Conservation (phyloP, 2,329 filamentous ascomycete genomes). For the Xylaria hypoxylon region DNA sequence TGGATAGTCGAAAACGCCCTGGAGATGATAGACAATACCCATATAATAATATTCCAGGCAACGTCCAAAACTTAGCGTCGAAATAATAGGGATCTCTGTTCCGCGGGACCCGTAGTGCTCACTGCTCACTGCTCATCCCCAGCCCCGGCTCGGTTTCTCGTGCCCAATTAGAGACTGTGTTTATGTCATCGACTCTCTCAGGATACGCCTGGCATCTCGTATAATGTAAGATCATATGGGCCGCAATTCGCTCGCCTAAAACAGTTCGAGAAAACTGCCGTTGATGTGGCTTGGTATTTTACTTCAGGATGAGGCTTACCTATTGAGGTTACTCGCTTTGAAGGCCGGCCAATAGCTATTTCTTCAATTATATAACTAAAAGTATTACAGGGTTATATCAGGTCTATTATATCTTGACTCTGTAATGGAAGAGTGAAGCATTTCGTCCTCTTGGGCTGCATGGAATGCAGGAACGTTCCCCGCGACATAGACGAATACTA, state of each 20-base stretch:
- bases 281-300: constrained; percentile 9
- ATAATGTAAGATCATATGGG: constrained; percentile 3
- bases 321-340: constrained; percentile 14
- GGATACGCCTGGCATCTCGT: constrained; percentile 1
- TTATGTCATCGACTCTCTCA: constrained; percentile 29
- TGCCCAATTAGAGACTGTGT: constrained; percentile 16
- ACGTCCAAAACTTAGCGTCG: constrained; percentile 13
- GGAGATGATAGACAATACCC: background rate
- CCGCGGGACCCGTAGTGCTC: constrained; percentile 17
- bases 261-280: background rate
- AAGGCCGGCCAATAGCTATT: constrained; percentile 6
- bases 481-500: background rate
- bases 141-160: constrained; percentile 10
- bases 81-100: constrained; percentile 10
- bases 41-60: constrained; percentile 19
- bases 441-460: background rate
- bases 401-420: background rate
- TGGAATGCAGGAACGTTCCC: constrained; percentile 5
- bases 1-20: background rate
- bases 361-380: background rate
- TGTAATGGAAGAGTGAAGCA: background rate
- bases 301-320: constrained; percentile 18
- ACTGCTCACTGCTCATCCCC: background rate
- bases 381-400: background rate
- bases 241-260: constrained; percentile 18